Conservation (phyloP, 208 protist genomes). For the Leishmania gerbilli region DNA sequence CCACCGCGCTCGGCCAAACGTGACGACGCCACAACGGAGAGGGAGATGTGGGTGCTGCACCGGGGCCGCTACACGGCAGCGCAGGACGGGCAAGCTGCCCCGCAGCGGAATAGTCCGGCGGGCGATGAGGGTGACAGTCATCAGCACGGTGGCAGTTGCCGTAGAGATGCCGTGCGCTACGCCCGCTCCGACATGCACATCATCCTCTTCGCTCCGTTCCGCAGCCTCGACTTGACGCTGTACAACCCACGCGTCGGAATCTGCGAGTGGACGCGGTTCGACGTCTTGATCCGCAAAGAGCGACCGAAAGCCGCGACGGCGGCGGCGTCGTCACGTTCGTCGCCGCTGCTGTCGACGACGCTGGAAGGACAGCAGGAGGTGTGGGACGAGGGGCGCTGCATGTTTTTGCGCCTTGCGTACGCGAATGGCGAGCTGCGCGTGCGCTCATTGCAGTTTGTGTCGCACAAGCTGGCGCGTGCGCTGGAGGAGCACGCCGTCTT, state of each 20-base stretch:
- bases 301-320: neutral
- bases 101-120: neutral
- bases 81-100: neutral
- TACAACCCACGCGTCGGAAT: slow-evolving; percentile 51
- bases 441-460: slow-evolving; percentile 70
- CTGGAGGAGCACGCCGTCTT: slow-evolving; percentile 65
- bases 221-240: slow-evolving; percentile 70
- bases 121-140: neutral
- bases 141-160: neutral
- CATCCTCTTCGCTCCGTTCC: slow-evolving; percentile 69
- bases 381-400: slow-evolving; percentile 50
- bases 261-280: slow-evolving; percentile 76
- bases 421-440: slow-evolving; percentile 83
- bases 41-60: slow-evolving; percentile 13
- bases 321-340: too few species aligned
- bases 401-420: slow-evolving; percentile 72
- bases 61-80: slow-evolving; percentile 1
- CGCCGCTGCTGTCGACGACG: neutral
- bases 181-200: slow-evolving; percentile 48
- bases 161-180: slow-evolving; percentile 2
- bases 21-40: neutral
- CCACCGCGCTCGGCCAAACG: neutral
- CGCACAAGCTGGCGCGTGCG: slow-evolving; percentile 45
- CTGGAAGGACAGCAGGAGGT: slow-evolving; percentile 36
- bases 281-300: slow-evolving; percentile 71